Base-by-base conservation (phyloP, 2,329 filamentous ascomycete genomes). In the Verticillium longisporum region DNA sequence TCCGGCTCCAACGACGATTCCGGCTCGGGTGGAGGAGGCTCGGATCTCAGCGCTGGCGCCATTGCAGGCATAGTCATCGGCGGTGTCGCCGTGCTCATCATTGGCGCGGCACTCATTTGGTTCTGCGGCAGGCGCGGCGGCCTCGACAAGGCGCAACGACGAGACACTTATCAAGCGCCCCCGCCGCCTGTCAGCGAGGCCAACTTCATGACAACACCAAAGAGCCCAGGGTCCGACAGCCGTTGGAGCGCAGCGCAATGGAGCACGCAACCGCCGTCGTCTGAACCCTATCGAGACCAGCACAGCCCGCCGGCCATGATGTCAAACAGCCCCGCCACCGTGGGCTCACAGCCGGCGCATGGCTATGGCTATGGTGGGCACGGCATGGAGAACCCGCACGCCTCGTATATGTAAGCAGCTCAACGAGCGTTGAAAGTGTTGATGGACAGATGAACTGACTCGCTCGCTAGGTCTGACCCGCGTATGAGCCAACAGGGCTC, bases 11-110 rank as follows among this genome's bases (percentile, higher is more conserved):
- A 62, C 54, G 2, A 33, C 60, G 2, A 4, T 4, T 6, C 38
- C 57, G 10, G 18, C 11, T 41, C 56, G 11, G 37, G 18, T 3
- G 36, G 37, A 31, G 56, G 26, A 6, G 59, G 62, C 21, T 32
- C 59, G 36, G 45, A 59, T 18, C 64, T 75, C 26, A 69, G 68
- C 6, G 61, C 70, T 0, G 84, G 84, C 4, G 81, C 80, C 2
- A 87, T 88, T 33, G 84, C 83, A 1, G 86, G 85, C 4, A 86
- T 88, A 34, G 78, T 76, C 1, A 75, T 88, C 38, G 84, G 84
- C 31, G 72, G 70, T 1, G 73, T 79, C 0, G 80, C 77, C 1
- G 72, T 80, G 2, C 59, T 83, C 4, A 62, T 77, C 18, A 64
- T 80, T 1, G 78, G 75, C 10, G 74, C 78, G 9, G 74, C 70